Evolutionary conservation across 306 rosid species (phyloP), one percentile per base, ranked within the genome.

Genomic region (Oxytropis ochrocephala): DNA sequence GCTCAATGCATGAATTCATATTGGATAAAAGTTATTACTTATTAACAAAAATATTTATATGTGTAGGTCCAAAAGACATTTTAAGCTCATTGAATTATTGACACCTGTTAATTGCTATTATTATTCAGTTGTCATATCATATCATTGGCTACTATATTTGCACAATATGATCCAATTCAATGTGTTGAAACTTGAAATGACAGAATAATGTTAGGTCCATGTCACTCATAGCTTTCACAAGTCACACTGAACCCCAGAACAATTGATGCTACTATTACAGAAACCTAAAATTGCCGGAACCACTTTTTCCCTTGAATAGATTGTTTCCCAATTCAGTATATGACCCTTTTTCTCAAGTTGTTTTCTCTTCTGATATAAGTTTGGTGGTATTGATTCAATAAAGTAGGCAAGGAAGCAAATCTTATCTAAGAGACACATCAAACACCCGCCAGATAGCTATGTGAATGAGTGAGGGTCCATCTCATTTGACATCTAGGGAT

Each of bases 381-480:
- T 76, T 74, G 81, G 84, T 72, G 70, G 70, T 33, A 48, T 38
- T 72, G 67, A 62, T 72, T 73, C 60, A 71, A 79, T 75, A 43
- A 61, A 57, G 70, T 47, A 62, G 69, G 67, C 69, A 67, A 79
- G 46, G 57, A 79, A 67, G 58, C 61, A 39, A 69, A 52, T 81
- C 64, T 60, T 65, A 71, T 67, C 70, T 67, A 64, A 60, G 66
- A 67, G 3, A 24, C 29, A 24, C 81, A 79, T 67, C 51, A 76
- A 75, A 72, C 76, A 62, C 78, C 51, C 44, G 70, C 74, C 71
- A 72, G 58, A 70, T 67, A 60, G 33, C 65, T 66, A 51, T 63
- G 72, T 75, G 78, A 67, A 60, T 72, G 65, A 17, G 75, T 44
- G 79, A 72, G 84, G 84, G 79, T 76, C 87, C 87, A 72, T 69